Conservation (phyloP, 352 stramenopile genomes). For the Phytopythium montanum region DNA sequence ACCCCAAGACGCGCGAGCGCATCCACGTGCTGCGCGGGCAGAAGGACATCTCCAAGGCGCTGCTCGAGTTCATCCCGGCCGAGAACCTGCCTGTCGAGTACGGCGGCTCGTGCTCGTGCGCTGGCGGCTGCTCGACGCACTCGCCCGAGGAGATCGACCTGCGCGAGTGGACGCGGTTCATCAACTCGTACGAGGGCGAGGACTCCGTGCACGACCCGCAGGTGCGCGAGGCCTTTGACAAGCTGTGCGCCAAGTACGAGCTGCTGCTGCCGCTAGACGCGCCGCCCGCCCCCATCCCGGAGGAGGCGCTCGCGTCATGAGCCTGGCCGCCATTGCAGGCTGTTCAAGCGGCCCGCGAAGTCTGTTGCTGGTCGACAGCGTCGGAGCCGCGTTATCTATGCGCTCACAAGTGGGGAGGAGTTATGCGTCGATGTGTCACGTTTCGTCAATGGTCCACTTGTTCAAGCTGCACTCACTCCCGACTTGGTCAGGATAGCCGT, state of each 20-base stretch:
- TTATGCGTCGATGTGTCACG: not conserved
- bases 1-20: constrained; percentile 68
- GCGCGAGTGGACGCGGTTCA: constrained; percentile 50
- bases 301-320: constrained; percentile 1
- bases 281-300: constrained; percentile 7
- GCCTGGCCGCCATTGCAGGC: not conserved
- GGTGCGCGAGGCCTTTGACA: constrained; percentile 33
- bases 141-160: constrained; percentile 68
- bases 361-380: not conserved
- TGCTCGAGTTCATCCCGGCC: constrained; percentile 61
- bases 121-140: constrained; percentile 53
- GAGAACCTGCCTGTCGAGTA: constrained; percentile 68
- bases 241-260: constrained; percentile 45
- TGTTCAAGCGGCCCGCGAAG: not conserved
- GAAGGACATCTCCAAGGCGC: constrained; percentile 67
- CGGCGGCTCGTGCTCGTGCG: constrained; percentile 53
- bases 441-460: not conserved
- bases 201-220: constrained; percentile 19
- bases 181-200: constrained; percentile 41
- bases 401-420: not conserved
- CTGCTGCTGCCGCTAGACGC: constrained; percentile 25
- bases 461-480: no score
- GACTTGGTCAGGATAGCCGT: no score
- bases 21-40: constrained; percentile 61
- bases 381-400: constrained; percentile 1